Base-by-base conservation (phyloP, 352 stramenopile genomes). In the Phytophthora fragariaefolia region DNA sequence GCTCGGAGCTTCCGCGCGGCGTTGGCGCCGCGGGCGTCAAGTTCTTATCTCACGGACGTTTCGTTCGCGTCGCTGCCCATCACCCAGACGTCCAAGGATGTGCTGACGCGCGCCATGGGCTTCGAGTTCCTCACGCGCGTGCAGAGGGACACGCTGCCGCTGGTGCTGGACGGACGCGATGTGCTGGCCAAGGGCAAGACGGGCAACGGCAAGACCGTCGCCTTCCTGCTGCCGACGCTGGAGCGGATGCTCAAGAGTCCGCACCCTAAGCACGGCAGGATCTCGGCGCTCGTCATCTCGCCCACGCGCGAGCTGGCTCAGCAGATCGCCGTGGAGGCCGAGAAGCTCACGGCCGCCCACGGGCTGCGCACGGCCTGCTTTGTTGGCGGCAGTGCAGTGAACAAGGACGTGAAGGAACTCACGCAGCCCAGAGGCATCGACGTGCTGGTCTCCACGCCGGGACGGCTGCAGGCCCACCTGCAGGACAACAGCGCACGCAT, bases 381-480 rank as follows among this genome's bases (percentile, higher is more conserved):
- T 63, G 76, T 92, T 40, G 96, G 96, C 15, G 96, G 96, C 24
- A 98, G 81, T 12, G 93, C 94, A 30, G 92, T 98, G 45, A 80
- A 86, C 42, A 81, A 87, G 62, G 85, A 92, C 47, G 49, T 78
- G 1, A 76, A 79, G 65, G 67, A 76, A 46, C 62, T 95, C 8
- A 76, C 65, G 2, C 57, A 69, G 7, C 20, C 59, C 10, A 58
- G 49, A 13, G 66, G 74, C 4, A 81, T 97, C 9, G 87, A 99
- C 71, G 95, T 99, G 54, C 74, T 99, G 4, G 94, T 99, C 28
- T 95, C 95, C 23, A 99, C 97, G 18, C 97, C 97, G 9, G 97
- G 97, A 30, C 82, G 97, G 65, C 82, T 99, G 20, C 76, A 98
- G 15, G 97, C 99, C 82, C 97, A 99, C 71, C 70, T 99, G 22